Percentiles rank a stretch among this genome's conserved stretches.
These are phyloP conservation scores for Trichoderma hamatum DNA, from an alignment of 2,329 filamentous ascomycete species.

Conservation along the genomic window DNA sequence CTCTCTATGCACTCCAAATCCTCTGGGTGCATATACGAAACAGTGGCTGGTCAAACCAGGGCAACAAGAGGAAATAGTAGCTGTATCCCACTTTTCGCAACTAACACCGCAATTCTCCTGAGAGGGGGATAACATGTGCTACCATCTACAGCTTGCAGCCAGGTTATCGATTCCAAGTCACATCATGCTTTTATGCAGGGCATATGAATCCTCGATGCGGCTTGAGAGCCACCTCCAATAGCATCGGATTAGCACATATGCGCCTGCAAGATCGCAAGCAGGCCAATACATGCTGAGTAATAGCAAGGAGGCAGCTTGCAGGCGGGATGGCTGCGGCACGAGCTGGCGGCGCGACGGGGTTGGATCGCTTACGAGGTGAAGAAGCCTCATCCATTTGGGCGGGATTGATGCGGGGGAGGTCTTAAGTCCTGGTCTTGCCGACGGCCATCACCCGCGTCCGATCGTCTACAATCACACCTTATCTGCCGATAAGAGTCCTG, in stretches of 20 bases:
- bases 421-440: conserved; percentile 22
- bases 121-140: background rate
- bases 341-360: conserved; percentile 19
- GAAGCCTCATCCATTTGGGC: conserved; percentile 23
- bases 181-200: background rate
- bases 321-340: conserved; percentile 1
- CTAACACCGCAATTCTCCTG: background rate
- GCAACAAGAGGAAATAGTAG: background rate
- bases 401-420: conserved; percentile 27
- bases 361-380: conserved; percentile 24
- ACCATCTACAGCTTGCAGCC: background rate
- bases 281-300: conserved; percentile 11
- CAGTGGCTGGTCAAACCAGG: conserved; percentile 1
- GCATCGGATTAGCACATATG: background rate
- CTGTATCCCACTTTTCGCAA: background rate
- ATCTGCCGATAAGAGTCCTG: conserved; percentile 25
- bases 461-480: conserved; percentile 25
- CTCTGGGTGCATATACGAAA: conserved; percentile 15
- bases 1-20: conserved; percentile 5
- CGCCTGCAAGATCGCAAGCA: conserved; percentile 6
- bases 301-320: background rate
- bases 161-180: background rate
- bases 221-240: background rate
- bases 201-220: background rate
- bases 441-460: conserved; percentile 24